Conservation (phyloP, 2,329 filamentous ascomycete genomes). For the Pyricularia sp. region DNA sequence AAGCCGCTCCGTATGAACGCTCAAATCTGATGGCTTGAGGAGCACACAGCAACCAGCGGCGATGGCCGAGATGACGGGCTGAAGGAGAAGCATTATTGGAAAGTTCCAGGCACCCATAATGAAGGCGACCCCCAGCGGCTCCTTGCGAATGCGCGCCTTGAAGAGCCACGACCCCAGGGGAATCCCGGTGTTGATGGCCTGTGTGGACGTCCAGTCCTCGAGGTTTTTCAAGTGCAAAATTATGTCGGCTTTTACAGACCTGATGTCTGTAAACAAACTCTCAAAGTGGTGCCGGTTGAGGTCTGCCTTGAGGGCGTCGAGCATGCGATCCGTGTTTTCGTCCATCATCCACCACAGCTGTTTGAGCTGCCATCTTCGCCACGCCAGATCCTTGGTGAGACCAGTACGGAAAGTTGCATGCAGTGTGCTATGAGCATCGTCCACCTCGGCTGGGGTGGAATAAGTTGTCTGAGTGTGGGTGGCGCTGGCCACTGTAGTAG, state of each 20-base stretch:
- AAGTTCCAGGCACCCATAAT: slow-evolving; percentile 38
- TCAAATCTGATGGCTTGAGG: slow-evolving; percentile 34
- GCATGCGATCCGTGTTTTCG: slow-evolving; percentile 24
- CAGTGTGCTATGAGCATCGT: background rate
- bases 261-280: slow-evolving; percentile 20
- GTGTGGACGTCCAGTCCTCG: slow-evolving; percentile 28
- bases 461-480: background rate
- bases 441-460: background rate
- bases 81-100: slow-evolving; percentile 26
- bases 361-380: slow-evolving; percentile 1
- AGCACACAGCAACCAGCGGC: slow-evolving; percentile 30
- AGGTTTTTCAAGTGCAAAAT: slow-evolving; percentile 26
- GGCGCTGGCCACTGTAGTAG: background rate
- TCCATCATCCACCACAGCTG: slow-evolving; percentile 27
- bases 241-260: slow-evolving; percentile 22
- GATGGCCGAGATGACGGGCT: slow-evolving; percentile 31
- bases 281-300: slow-evolving; percentile 25
- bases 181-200: slow-evolving; percentile 17
- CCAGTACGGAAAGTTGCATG: background rate
- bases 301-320: slow-evolving; percentile 23
- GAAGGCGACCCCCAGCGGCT: slow-evolving; percentile 32
- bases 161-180: slow-evolving; percentile 18
- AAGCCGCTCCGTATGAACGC: slow-evolving; percentile 22
- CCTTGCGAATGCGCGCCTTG: slow-evolving; percentile 24
- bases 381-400: background rate